Conservation (phyloP, 257 asterid genomes). For the Solanum chaucha region DNA sequence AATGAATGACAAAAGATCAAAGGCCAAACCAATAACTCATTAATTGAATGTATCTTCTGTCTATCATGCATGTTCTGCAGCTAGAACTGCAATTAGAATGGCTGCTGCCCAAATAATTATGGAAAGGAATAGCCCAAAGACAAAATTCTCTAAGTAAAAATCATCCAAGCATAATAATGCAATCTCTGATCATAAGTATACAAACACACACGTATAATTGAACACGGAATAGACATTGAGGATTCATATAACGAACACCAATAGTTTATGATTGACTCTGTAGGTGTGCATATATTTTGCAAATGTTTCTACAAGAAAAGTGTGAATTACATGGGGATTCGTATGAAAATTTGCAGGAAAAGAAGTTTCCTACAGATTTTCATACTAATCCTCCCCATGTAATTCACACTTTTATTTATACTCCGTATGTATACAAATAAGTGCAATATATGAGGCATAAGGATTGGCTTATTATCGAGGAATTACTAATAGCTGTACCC, state of each 20-base stretch:
- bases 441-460: background rate
- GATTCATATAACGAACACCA: background rate
- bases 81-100: background rate
- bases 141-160: too few species aligned
- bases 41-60: background rate
- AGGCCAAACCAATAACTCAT: background rate
- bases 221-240: background rate
- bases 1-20: background rate
- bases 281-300: background rate
- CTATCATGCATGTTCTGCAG: background rate
- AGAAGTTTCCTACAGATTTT: too few species aligned
- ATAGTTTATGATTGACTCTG: background rate
- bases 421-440: background rate
- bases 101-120: too few species aligned
- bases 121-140: background rate
- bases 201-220: background rate
- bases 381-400: too few species aligned
- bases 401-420: background rate
- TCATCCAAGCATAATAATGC: background rate
- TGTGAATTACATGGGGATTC: too few species aligned
- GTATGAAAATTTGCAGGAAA: too few species aligned
- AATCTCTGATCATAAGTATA: background rate
- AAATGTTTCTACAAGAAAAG: background rate
- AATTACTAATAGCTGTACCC: background rate
- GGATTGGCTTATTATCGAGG: background rate